Evolutionary conservation across 2,329 filamentous ascomycete genomes (phyloP).

Genomic region (Corinectria fuckeliana): DNA sequence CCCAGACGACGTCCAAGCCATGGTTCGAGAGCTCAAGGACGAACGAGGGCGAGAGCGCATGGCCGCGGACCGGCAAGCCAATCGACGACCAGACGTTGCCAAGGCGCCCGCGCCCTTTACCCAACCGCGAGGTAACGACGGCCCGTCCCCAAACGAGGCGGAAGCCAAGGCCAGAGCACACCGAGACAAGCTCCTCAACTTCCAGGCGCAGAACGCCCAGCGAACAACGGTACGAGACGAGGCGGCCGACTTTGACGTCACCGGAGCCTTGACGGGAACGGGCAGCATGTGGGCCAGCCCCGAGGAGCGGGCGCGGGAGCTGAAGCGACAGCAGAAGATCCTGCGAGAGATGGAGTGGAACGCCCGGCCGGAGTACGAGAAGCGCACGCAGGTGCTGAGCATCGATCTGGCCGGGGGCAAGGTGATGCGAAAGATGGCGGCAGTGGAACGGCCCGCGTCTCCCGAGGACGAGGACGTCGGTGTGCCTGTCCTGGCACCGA

Average conservation of each 20-base stretch:
- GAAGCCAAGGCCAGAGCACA: conserved; percentile 76
- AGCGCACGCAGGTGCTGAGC: conserved; percentile 81
- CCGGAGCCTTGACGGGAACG: conserved; percentile 50
- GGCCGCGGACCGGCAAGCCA: conserved; percentile 76
- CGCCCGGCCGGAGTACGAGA: conserved; percentile 85
- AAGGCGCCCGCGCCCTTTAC: conserved; percentile 66
- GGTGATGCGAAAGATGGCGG: conserved; percentile 75
- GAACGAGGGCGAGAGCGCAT: conserved; percentile 89
- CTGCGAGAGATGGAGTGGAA: conserved; percentile 88
- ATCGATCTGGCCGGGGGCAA: conserved; percentile 82
- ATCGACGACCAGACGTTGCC: conserved; percentile 71
- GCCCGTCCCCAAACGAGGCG: conserved; percentile 57
- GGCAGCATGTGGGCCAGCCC: conserved; percentile 81
- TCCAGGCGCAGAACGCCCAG: conserved; percentile 84
- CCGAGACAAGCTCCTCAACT: conserved; percentile 79
- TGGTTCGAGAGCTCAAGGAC: conserved; percentile 82
- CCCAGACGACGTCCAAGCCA: conserved; percentile 76
- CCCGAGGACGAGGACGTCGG: conserved; percentile 55
- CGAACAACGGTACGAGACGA: conserved; percentile 88
- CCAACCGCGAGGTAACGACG: conserved; percentile 49
- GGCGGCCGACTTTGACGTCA: conserved; percentile 68
- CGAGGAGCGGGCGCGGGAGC: conserved; percentile 79
- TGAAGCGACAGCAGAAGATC: conserved; percentile 85
- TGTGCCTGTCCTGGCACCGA: conserved; percentile 35
- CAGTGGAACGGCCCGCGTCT: conserved; percentile 63